Evolutionary conservation across 768 basidiomycete species (phyloP).

Genomic region (Plicaturopsis crispa): DNA sequence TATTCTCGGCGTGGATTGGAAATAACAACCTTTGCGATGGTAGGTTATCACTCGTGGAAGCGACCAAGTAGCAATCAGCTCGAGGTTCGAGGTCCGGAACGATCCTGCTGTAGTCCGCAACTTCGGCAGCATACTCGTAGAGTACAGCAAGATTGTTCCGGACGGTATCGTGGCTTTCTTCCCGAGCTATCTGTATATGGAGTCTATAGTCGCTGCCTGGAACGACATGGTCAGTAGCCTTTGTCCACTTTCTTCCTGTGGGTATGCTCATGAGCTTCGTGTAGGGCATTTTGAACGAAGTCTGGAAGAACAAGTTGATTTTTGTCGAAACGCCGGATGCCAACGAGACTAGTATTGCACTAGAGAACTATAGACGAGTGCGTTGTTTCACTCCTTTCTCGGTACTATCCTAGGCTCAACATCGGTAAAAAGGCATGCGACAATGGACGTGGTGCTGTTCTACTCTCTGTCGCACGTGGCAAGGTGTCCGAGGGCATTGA

Average conservation of each 20-base stretch:
- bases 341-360: slow-evolving; percentile 94
- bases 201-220: slow-evolving; percentile 99
- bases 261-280: slow-evolving; percentile 4
- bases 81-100: slow-evolving; percentile 97
- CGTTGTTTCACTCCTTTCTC: slow-evolving; percentile 7
- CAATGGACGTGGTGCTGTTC: slow-evolving; percentile 94
- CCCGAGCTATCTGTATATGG: slow-evolving; percentile 99
- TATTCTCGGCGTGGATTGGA: slow-evolving; percentile 4
- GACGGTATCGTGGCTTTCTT: slow-evolving; percentile 99
- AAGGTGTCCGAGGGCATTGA: slow-evolving; percentile 99
- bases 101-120: slow-evolving; percentile 99
- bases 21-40: slow-evolving; percentile 4
- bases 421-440: slow-evolving; percentile 99
- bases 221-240: slow-evolving; percentile 87
- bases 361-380: slow-evolving; percentile 95
- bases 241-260: slow-evolving; percentile 8
- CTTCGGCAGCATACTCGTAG: slow-evolving; percentile 95
- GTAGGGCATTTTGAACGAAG: slow-evolving; percentile 97
- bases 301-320: slow-evolving; percentile 98
- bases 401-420: neutral
- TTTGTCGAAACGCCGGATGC: slow-evolving; percentile 99
- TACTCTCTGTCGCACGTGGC: slow-evolving; percentile 95
- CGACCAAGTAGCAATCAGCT: slow-evolving; percentile 98
- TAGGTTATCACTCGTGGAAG: slow-evolving; percentile 97
- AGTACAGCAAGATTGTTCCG: slow-evolving; percentile 96